These are phyloP conservation scores for Dipteronia dyeriana DNA, from an alignment of 345 rosid species.

Conservation along the genomic window DNA sequence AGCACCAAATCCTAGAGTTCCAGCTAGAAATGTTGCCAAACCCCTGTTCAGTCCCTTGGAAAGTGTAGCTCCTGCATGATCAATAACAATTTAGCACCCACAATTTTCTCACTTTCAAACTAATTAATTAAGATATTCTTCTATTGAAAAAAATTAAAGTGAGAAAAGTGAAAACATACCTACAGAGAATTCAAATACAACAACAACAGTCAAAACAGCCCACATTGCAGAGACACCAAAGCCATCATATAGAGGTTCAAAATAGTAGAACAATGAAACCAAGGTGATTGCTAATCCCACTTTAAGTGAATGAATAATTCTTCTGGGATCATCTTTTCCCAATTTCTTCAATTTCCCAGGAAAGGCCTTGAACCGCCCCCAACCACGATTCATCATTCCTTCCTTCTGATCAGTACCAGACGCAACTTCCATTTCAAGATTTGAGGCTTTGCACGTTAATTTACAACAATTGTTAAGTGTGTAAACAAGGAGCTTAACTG, in stretches of 20 bases:
- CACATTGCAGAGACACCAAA: conserved; percentile 48
- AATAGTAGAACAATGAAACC: conserved; percentile 38
- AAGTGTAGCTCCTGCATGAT: conserved; percentile 25
- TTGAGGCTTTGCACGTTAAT: background rate
- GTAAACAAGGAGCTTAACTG: background rate
- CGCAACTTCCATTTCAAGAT: background rate
- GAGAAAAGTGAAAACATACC: conserved; percentile 24
- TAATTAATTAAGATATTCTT: background rate
- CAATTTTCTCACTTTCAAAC: no score
- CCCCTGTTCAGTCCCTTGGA: conserved; percentile 31
- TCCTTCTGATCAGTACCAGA: conserved; percentile 1
- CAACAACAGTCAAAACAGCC: conserved; percentile 51
- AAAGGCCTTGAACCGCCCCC: background rate
- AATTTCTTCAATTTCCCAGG: conserved; percentile 19
- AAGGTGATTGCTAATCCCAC: conserved; percentile 38
- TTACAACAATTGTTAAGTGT: no score
- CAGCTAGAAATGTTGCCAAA: conserved; percentile 30
- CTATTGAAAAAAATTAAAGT: background rate
- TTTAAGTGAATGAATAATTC: conserved; percentile 37
- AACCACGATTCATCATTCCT: background rate
- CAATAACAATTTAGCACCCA: background rate
- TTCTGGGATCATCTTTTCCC: conserved; percentile 46
- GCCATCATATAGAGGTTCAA: conserved; percentile 33
- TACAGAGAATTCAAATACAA: conserved; percentile 45
- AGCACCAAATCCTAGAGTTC: conserved; percentile 27